Percentiles rank a stretch among this genome's conserved stretches.
Evolutionary conservation across 1,284 basidiomycete genomes (phyloP).

Genomic region (Austroboletus novae-zelandiae): DNA sequence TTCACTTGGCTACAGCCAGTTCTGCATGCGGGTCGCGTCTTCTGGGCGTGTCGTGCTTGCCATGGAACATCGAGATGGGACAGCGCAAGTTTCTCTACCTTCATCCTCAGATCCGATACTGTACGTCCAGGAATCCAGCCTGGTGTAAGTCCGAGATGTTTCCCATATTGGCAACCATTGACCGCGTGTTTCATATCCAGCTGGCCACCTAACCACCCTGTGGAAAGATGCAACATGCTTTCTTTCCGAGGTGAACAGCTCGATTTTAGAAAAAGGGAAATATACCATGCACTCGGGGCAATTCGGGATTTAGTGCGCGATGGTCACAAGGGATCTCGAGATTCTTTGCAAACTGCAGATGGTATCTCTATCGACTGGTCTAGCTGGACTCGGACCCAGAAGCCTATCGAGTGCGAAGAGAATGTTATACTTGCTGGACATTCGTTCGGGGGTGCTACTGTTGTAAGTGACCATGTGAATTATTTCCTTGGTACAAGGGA

Average conservation of each 20-base stretch:
- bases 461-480: conserved; percentile 42
- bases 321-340: conserved; percentile 29
- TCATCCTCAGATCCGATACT: conserved; percentile 29
- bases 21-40: conserved; percentile 67
- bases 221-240: conserved; percentile 29
- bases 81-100: conserved; percentile 47
- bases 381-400: conserved; percentile 41
- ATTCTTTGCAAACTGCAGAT: conserved; percentile 33
- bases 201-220: conserved; percentile 29
- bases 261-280: conserved; percentile 60
- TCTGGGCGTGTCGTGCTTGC: conserved; percentile 75
- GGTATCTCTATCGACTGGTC: conserved; percentile 37
- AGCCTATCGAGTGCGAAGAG: conserved; percentile 40
- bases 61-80: conserved; percentile 78
- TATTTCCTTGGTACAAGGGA: background rate
- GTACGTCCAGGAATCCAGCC: conserved; percentile 50
- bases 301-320: conserved; percentile 40
- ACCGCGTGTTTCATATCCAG: conserved; percentile 4
- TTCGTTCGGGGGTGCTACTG: conserved; percentile 76
- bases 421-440: conserved; percentile 63
- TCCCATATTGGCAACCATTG: background rate
- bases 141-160: conserved; percentile 42
- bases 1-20: conserved; percentile 46
- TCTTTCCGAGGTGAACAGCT: conserved; percentile 65
- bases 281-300: conserved; percentile 55